A percentile compares a stretch with the other conserved stretches of the same genome.
These are phyloP conservation scores for Letharia columbiana DNA, from an alignment of 495 filamentous ascomycete species.

Conservation along the genomic window DNA sequence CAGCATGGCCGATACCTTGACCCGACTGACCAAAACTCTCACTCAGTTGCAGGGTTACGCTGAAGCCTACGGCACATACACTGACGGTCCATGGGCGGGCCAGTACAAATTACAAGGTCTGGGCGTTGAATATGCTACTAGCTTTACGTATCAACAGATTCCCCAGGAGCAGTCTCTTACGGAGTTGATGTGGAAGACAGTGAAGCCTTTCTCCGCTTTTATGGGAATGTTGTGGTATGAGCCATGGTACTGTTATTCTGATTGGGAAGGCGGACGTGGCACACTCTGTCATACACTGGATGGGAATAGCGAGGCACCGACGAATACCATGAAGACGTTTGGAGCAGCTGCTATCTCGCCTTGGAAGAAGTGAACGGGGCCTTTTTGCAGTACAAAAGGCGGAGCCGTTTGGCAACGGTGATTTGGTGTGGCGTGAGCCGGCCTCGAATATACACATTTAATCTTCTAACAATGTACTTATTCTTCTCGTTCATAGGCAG, in stretches of 20 bases:
- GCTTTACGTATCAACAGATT: conserved; percentile 6
- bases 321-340: conserved; percentile 20
- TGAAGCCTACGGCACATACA: conserved; percentile 19
- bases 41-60: conserved; percentile 20
- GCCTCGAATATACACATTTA: not conserved
- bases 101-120: conserved; percentile 22
- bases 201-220: conserved; percentile 16
- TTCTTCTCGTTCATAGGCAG: not conserved
- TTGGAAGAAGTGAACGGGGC: not conserved
- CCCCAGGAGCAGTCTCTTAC: conserved; percentile 21
- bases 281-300: conserved; percentile 12
- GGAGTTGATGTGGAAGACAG: conserved; percentile 22
- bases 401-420: not conserved
- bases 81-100: conserved; percentile 15
- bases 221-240: conserved; percentile 24
- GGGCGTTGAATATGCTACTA: conserved; percentile 24
- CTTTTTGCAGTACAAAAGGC: not conserved
- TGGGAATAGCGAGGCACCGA: conserved; percentile 19
- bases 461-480: not conserved
- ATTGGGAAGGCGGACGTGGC: conserved; percentile 22
- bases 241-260: conserved; percentile 22
- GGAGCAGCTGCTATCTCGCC: conserved; percentile 18
- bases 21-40: conserved; percentile 15
- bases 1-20: conserved; percentile 9
- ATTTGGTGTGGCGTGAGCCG: not conserved